These are phyloP conservation scores for Debaryomyces hansenii DNA, from an alignment of 805 yeast genomes.

Conservation along the genomic window DNA sequence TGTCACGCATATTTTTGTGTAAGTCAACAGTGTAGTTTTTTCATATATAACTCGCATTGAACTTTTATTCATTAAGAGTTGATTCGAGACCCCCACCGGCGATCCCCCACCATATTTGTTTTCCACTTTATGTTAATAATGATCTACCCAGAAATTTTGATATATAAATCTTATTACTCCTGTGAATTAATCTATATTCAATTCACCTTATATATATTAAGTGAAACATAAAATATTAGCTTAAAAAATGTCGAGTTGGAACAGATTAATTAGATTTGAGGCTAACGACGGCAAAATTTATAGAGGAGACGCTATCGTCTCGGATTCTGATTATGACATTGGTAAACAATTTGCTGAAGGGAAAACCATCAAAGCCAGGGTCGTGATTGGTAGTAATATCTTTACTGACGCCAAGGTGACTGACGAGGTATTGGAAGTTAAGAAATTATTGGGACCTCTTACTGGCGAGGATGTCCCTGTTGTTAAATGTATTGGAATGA, in stretches of 20 bases:
- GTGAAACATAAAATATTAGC: too few relatives aligned
- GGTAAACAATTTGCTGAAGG: conserved; percentile 22
- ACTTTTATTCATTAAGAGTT: too few relatives aligned
- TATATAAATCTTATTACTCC: too few relatives aligned
- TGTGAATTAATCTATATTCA: too few relatives aligned
- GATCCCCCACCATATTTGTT: too few relatives aligned
- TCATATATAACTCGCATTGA: too few relatives aligned
- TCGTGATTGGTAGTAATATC: conserved; percentile 50
- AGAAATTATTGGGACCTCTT: conserved; percentile 14
- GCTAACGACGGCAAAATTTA: conserved; percentile 43
- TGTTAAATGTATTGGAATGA: conserved; percentile 52
- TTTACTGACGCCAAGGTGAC: conserved; percentile 38
- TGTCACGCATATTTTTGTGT: too few relatives aligned
- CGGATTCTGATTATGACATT: conserved; percentile 27
- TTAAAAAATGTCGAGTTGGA: background rate
- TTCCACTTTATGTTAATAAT: too few relatives aligned
- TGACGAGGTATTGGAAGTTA: conserved; percentile 22
- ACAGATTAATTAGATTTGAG: conserved; percentile 44
- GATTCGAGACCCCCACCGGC: too few relatives aligned
- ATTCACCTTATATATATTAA: too few relatives aligned
- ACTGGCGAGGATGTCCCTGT: conserved; percentile 17
- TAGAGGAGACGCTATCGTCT: conserved; percentile 49
- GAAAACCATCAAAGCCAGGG: conserved; percentile 37
- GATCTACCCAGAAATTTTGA: too few relatives aligned
- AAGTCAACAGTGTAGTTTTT: too few relatives aligned